Conservation (phyloP, 306 rosid genomes). For the Hippophae tibetana region DNA sequence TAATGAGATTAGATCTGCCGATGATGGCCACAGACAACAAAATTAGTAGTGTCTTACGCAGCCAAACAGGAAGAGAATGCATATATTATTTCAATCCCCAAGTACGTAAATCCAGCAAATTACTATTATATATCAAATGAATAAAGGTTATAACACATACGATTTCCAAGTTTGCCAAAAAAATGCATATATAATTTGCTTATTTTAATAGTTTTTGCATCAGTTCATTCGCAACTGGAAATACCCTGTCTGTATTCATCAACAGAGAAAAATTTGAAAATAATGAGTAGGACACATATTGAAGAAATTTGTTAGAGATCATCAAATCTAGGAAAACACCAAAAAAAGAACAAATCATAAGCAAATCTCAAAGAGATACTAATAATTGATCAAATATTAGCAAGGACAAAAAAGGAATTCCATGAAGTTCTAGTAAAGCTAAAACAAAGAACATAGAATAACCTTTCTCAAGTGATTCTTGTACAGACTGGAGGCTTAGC, state of each 20-base stretch:
- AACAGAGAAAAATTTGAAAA: neutral
- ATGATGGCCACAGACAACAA: neutral
- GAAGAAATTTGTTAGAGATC: neutral
- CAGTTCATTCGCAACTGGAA: neutral
- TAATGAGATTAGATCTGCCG: neutral
- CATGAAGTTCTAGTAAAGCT: neutral
- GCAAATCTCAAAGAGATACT: neutral
- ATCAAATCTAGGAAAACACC: neutral
- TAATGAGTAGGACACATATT: neutral
- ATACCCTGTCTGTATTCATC: neutral
- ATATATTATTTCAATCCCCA: neutral
- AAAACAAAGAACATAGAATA: slow-evolving; percentile 15
- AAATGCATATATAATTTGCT: neutral
- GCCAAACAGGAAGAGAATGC: neutral
- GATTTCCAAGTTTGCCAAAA: neutral
- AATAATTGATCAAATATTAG: neutral
- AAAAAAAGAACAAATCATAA: neutral
- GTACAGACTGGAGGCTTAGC: slow-evolving; percentile 55
- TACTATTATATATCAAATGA: neutral
- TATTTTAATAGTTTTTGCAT: neutral
- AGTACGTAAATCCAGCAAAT: neutral
- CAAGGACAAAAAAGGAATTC: neutral
- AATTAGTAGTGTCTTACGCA: neutral
- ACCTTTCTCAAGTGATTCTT: slow-evolving; percentile 83
- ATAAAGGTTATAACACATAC: neutral